phyloP scores from a whole-genome alignment of 192 early-diverging fungal species.

The Entomortierella chlamydospora region DNA sequence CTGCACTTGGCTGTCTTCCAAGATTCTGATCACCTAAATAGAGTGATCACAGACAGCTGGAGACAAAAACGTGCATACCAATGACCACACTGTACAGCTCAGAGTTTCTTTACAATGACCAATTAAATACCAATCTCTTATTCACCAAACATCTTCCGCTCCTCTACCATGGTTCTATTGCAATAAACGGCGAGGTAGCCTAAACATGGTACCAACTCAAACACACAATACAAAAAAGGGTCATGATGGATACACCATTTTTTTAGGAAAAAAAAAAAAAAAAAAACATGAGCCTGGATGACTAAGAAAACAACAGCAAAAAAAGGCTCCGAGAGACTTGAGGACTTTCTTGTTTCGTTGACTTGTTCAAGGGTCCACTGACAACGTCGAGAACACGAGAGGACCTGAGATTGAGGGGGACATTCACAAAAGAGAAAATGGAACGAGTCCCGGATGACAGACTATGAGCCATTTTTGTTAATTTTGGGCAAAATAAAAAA shows the following conservation, averaged over 20 bases:
- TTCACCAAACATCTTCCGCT: not conserved
- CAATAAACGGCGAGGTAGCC: not conserved
- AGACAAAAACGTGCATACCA: not conserved
- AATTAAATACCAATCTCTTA: no score
- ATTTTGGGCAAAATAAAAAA: no score
- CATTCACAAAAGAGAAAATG: not conserved
- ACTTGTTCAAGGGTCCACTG: no score
- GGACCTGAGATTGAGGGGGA: not conserved
- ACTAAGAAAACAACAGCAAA: not conserved
- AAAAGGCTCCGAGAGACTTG: not conserved
- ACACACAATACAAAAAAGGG: not conserved
- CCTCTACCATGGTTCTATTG: not conserved
- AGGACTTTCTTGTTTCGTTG: no score
- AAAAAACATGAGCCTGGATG: no score
- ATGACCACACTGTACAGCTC: conserved; percentile 1
- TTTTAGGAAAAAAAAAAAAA: not conserved
- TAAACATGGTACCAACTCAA: not conserved
- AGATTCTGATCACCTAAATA: not conserved
- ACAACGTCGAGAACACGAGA: no score
- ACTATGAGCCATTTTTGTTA: not conserved
- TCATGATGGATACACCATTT: conserved; percentile 1
- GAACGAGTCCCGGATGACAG: not conserved
- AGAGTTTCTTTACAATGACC: not conserved
- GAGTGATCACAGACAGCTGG: not conserved
- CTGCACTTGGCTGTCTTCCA: no score